Evolutionary conservation across 352 stramenopile genomes (phyloP), one percentile per base, ranked within the genome.

Genomic region (Phytophthora ramorum): DNA sequence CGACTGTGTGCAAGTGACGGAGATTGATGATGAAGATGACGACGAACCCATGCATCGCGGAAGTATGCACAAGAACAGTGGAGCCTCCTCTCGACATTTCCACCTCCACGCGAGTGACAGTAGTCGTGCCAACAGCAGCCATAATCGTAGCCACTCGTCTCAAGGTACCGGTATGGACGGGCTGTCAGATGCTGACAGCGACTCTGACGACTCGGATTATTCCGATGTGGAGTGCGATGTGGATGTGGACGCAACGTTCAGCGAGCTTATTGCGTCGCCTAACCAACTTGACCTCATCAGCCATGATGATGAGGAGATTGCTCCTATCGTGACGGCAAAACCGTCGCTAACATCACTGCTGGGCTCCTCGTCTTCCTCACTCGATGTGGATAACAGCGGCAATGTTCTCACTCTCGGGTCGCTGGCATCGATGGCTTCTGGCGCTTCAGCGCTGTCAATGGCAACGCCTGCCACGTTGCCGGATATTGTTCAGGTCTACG

Each of bases 241-340:
- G n/a, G 89, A 96, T 51, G 82, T 96, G 3, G 85, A 96, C 32
- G 81, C 81, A 28, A 96, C 91, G 13, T 95, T 96, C 38, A 88
- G 93, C 24, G 87, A 96, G 19, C 79, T 95, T 7, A 91, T 96
- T 53, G 71, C 78, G 13, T 68, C 81, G 28, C 76, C 86, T 0
- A 83, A 88, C 48, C 74, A 77, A 17, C 51, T 90, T 20, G 76
- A 91, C 22, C 65, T 88, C 5, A 71, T 87, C 12, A 69, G 69
- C 10, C 76, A 89, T 45, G 85, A 91, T 32, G 83, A 91, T 37
- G 82, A 92, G 13, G 85, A 91, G 46, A 74, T 93, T 22, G 76
- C 83, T 6, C 85, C 88, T 19, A 67, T 82, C 17, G 40, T 73
- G 32, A 66, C 48, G 0, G 56, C 60, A 7, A 66, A 66, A 43